These are phyloP conservation scores for Colletotrichum higginsianum DNA, from an alignment of 2,329 filamentous ascomycete genomes.

Conservation along the genomic window DNA sequence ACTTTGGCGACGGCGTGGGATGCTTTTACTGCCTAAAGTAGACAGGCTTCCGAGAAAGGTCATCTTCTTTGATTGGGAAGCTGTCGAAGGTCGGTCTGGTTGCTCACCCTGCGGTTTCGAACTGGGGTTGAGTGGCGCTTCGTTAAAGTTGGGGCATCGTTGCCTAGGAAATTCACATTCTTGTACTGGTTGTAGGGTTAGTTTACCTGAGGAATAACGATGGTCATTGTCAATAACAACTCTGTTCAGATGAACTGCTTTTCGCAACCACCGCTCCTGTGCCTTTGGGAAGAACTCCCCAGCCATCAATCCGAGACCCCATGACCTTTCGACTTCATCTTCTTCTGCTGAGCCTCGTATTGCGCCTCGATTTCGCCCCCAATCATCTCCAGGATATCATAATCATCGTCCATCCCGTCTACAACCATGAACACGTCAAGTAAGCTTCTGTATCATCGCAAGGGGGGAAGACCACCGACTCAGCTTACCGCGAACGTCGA, in stretches of 20 bases:
- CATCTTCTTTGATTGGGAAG: too few relatives aligned
- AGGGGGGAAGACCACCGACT: too few relatives aligned
- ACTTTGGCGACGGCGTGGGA: background rate
- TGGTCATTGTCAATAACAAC: background rate
- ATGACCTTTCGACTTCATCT: background rate
- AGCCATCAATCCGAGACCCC: background rate
- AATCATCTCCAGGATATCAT: background rate
- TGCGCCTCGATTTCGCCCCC: background rate
- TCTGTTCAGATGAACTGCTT: too few relatives aligned
- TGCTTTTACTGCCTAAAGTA: conserved; percentile 6
- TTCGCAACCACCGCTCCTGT: background rate
- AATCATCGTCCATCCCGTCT: conserved; percentile 5
- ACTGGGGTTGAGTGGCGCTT: too few relatives aligned
- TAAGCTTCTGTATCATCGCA: background rate
- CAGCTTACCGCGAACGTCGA: conserved; percentile 6
- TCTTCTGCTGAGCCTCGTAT: background rate
- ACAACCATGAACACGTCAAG: too few relatives aligned
- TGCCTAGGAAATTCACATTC: background rate
- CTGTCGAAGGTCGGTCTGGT: too few relatives aligned
- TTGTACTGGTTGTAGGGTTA: background rate
- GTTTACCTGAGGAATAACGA: background rate
- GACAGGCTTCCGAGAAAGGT: background rate
- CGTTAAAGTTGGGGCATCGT: too few relatives aligned
- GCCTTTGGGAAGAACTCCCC: background rate
- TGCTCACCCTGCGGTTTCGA: too few relatives aligned